Conservation (phyloP, 768 basidiomycete genomes). For the Hericium alpestre region DNA sequence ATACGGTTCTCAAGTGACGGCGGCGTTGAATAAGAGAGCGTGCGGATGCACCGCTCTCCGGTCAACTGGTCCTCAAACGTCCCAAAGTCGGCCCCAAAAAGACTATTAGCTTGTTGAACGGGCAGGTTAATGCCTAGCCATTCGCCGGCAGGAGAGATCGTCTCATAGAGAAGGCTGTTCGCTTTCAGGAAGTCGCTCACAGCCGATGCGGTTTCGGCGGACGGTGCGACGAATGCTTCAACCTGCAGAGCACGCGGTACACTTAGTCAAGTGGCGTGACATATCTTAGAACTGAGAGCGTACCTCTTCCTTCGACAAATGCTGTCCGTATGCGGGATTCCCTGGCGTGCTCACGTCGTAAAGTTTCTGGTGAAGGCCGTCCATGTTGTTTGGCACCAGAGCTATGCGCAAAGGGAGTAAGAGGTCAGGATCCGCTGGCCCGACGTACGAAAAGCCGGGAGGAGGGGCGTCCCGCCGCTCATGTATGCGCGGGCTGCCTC, state of each 20-base stretch:
- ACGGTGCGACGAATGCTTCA: background rate
- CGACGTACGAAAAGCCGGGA: background rate
- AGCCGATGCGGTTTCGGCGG: background rate
- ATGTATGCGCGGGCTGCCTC: background rate
- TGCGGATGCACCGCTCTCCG: background rate
- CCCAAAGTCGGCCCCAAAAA: background rate
- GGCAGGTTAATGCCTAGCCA: background rate
- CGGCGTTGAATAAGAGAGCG: background rate
- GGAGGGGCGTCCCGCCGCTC: background rate
- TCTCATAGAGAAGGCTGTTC: background rate
- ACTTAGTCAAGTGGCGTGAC: no score
- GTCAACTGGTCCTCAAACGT: background rate
- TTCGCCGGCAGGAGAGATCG: background rate
- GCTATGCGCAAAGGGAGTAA: background rate
- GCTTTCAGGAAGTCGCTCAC: background rate
- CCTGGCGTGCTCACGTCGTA: background rate
- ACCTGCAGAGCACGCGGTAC: background rate
- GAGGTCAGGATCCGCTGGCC: background rate
- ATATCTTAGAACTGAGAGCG: no score
- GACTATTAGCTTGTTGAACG: background rate
- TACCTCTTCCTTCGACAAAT: background rate
- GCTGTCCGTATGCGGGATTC: background rate
- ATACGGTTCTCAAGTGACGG: slow-evolving; percentile 14
- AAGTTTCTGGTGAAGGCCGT: background rate
- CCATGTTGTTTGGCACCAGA: background rate